Percentiles rank a stretch among this genome's conserved stretches.
phyloP scores from a whole-genome alignment of 192 early-diverging fungal genomes.

The Phycomyces nitens region DNA sequence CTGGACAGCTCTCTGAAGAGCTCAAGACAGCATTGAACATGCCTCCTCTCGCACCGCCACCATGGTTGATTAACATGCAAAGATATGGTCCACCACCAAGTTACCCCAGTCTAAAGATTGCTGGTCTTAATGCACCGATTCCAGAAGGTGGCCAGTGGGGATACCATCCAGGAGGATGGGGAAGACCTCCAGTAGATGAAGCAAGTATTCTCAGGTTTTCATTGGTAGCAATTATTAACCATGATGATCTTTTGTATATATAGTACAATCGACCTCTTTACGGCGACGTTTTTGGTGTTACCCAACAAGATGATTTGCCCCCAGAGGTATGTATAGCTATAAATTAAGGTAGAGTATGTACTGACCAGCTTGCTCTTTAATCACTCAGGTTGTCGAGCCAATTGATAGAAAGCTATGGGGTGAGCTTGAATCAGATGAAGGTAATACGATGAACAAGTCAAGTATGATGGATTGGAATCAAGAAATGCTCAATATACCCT shows the following conservation, averaged over 20 bases:
- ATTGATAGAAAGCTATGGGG: slow-evolving; percentile 84
- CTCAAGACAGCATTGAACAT: slow-evolving; percentile 85
- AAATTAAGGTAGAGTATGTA: neutral
- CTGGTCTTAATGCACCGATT: slow-evolving; percentile 95
- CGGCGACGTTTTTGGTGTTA: slow-evolving; percentile 89
- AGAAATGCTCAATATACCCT: no score
- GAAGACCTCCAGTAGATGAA: slow-evolving; percentile 80
- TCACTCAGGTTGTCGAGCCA: slow-evolving; percentile 49
- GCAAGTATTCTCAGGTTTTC: slow-evolving; percentile 16
- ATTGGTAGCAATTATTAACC: neutral
- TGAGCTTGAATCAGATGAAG: slow-evolving; percentile 77
- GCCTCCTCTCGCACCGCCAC: slow-evolving; percentile 89
- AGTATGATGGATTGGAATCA: slow-evolving; percentile 34
- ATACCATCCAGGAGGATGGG: slow-evolving; percentile 95
- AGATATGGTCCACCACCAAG: slow-evolving; percentile 92
- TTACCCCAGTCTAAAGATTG: slow-evolving; percentile 87
- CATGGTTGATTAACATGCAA: slow-evolving; percentile 99
- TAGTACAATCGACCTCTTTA: slow-evolving; percentile 87
- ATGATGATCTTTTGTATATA: neutral
- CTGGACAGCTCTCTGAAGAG: slow-evolving; percentile 83
- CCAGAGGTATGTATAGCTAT: slow-evolving; percentile 44
- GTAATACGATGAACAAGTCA: slow-evolving; percentile 26
- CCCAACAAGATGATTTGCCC: slow-evolving; percentile 46
- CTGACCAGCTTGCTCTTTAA: neutral
- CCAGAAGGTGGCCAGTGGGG: slow-evolving; percentile 98